phyloP scores from a whole-genome alignment of 192 early-diverging fungal genomes.

The Coemansia sp. region DNA sequence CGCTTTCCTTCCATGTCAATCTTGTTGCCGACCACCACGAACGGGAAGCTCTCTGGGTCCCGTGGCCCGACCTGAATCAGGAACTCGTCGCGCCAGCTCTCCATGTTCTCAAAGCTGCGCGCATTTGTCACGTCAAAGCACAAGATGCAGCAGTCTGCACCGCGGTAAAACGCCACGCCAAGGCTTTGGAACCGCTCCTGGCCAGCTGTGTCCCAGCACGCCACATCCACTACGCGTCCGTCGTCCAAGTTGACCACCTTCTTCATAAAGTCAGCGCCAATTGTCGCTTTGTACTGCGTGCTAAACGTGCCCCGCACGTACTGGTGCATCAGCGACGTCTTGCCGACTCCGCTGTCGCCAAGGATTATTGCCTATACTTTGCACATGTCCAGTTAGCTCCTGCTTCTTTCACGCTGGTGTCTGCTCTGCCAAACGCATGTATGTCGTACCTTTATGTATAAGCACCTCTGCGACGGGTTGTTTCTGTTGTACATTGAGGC shows the following conservation, averaged over 20 bases:
- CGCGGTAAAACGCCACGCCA: conserved; percentile 98
- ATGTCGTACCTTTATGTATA: conserved; percentile 44
- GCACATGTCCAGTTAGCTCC: neutral
- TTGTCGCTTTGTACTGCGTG: conserved; percentile 98
- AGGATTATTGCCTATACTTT: conserved; percentile 47
- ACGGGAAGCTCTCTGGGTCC: conserved; percentile 97
- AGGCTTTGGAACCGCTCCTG: conserved; percentile 98
- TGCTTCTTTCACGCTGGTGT: neutral
- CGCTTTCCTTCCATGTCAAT: conserved; percentile 92
- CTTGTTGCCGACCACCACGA: conserved; percentile 99
- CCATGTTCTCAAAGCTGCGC: conserved; percentile 93
- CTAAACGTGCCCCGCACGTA: conserved; percentile 97
- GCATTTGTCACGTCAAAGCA: conserved; percentile 95
- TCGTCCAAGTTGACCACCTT: conserved; percentile 91
- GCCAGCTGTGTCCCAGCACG: conserved; percentile 99
- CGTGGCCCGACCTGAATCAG: conserved; percentile 91
- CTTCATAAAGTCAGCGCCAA: conserved; percentile 98
- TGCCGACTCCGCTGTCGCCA: conserved; percentile 80
- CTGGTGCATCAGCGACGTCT: conserved; percentile 99
- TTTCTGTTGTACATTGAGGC: conserved; percentile 44
- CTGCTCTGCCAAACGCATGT: neutral
- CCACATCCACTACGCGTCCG: conserved; percentile 89
- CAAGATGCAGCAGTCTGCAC: conserved; percentile 98
- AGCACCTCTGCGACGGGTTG: conserved; percentile 35
- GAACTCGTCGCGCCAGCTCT: conserved; percentile 99